Base-by-base conservation (phyloP, 371 early-diverging fungal species). In the Funneliformis caledonium region DNA sequence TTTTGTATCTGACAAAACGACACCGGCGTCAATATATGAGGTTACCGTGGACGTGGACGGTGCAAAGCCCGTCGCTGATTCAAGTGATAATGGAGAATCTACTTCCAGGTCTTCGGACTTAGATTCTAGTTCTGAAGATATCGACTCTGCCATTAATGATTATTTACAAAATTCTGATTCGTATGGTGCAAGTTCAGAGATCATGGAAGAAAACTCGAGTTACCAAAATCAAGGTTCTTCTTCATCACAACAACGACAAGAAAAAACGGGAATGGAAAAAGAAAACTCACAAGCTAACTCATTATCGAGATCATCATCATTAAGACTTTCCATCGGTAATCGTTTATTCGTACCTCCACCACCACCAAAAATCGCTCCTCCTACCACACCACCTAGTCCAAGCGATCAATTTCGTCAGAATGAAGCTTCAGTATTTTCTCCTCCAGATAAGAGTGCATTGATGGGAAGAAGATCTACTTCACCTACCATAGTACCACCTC, bases 1-100 rank as follows among this genome's bases (percentile, higher is more conserved):
- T 12, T 45, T 33, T 48, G 19, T 45, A 37, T 76, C 77, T 42
- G 77, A 76, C 33, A 76, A 76, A 48, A 76, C 77, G 10, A 60
- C 77, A 9, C 65, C 77, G 9, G 64, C 45, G 3, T 78, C 78
- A 68, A 45, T 26, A 45, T 68, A 56, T 56, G 78, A 78, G 31
- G 16, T 62, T n/a, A 16, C 78, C 19, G 31, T 52, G 2, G 69
- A 78, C 22, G 47, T 52, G 2, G 69, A 78, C 22, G 47, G 69
- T 16, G 31, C 42, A 45, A 68, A 78, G 52, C n/a, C 78, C 5
- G 12, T 69, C 31, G 69, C 31, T 37, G 69, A 78, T 5, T 47
- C 69, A 5, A 77, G 16, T 47, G 77, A 77, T 31, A n/a, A n/a
- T n/a, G 33, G 31, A 16, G 77, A 45, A 64, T 77, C 65, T 16